Evolutionary conservation across 768 basidiomycete species (phyloP), one percentile per base, ranked within the genome.

Genomic region (Lentinula detonsa): DNA sequence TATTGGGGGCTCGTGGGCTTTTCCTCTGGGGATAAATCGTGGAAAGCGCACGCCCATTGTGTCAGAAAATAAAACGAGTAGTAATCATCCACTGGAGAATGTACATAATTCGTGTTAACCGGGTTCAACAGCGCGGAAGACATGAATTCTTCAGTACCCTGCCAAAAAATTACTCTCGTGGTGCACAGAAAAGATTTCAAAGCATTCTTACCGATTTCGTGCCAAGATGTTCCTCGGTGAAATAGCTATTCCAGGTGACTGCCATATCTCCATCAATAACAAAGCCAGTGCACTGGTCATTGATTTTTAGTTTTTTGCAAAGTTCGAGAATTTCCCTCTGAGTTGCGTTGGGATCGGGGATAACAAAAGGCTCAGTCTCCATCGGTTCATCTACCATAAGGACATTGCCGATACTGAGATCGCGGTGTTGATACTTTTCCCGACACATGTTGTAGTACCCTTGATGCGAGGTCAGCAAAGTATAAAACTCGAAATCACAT

Each of bases 201-300:
- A 7, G 33, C 11, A 53, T 18, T 34, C 33, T 53, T 37, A 53
- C 52, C 4, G 52, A 35, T 53, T 53, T 53, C 4, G 33, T 37
- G 52, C 52, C 34, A 4, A 37, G 7, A 53, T 53, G 10, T n/a
- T 16, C 33, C 31, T 53, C 52, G 5, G 8, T 7, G 34, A 53
- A 53, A 18, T 53, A 53, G 15, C 7, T 34, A 11, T 16, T 18
- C 52, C 52, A 53, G 18, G 31, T 15, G 33, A 53, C 52, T 5
- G 52, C 52, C 52, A 53, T 53, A 37, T 53, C 52, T 10, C 52
- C 34, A 37, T 53, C 52, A 53, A 53, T 53, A 5, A 53, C 52
- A 37, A 53, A 53, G 9, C 52, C 52, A 33, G 4, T n/a, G n/a
- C 52, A 53, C 10, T 53, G 13, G 16, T 53, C 34, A 7, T 4